Percentiles rank a stretch among this genome's conserved stretches.
These are phyloP conservation scores for Aspergillus cristatus DNA, from an alignment of 495 filamentous ascomycete genomes.

Conservation along the genomic window DNA sequence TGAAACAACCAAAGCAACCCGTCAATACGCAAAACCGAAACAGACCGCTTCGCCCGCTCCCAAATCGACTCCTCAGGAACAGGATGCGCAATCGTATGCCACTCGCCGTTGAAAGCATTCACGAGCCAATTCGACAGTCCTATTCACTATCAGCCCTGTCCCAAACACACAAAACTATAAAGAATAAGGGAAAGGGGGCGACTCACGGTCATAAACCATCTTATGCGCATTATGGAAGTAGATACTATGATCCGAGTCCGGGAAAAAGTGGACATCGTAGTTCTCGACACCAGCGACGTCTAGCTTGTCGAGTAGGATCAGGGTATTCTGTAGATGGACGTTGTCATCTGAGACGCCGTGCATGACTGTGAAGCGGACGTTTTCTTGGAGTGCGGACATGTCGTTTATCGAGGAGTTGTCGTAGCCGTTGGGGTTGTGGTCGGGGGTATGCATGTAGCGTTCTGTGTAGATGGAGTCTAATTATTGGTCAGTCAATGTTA, in stretches of 20 bases:
- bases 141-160: conserved; percentile 27
- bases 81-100: conserved; percentile 64
- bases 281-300: conserved; percentile 81
- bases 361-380: conserved; percentile 85
- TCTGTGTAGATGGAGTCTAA: conserved; percentile 93
- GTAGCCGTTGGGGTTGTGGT: conserved; percentile 72
- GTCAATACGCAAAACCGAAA: conserved; percentile 10
- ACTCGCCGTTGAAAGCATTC: conserved; percentile 97
- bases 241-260: conserved; percentile 92
- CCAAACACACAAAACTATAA: not conserved
- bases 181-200: not conserved
- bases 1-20: not conserved
- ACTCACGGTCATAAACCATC: conserved; percentile 92
- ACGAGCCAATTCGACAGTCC: conserved; percentile 87
- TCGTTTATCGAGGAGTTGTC: conserved; percentile 64
- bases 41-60: conserved; percentile 14
- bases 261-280: conserved; percentile 94
- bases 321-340: conserved; percentile 88
- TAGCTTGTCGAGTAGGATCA: conserved; percentile 77
- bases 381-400: conserved; percentile 55
- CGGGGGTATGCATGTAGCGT: conserved; percentile 88
- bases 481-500: conserved; percentile 2
- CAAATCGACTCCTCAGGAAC: conserved; percentile 42
- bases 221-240: conserved; percentile 88
- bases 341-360: conserved; percentile 94